Base-by-base conservation (phyloP, 148 eudicot species). In the Silene uniflora region DNA sequence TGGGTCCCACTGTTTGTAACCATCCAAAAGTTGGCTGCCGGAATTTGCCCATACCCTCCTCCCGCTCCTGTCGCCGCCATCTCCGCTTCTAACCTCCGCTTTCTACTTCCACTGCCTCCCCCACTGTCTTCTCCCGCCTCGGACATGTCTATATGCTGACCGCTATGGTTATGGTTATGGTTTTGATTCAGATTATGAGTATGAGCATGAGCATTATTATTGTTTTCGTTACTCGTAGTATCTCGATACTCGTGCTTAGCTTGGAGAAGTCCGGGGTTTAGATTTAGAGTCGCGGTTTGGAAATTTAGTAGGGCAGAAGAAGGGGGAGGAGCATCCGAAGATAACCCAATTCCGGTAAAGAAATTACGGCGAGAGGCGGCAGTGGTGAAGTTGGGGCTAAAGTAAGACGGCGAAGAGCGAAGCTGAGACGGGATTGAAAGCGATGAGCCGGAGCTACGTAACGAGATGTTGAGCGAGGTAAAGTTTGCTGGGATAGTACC, bases 401-500 rank as follows among this genome's bases (percentile, higher is more conserved):
- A 90, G 79, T 88, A 89, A 0, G 92, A 80, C 12, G 85, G 44
- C 2, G 87, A 71, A 5, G 98, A 90, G 0, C 95, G 87, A 4
- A 93, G 82, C 16, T 91, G 95, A 0, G 98, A 94, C 1, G 98
- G 98, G 2, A 90, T 82, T 1, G 98, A 91, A 77, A 91, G 86
- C 75, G 85, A 87, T 5, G 97, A 91, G 6, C 98, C 97, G 46
- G 98, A 92, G 88, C 96, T 90, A 0, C 98, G 89, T 6, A 94
- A 83, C 0, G 96, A 90, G 32, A 94, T 94, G 73, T 94, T 94
- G 1, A 94, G 87, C 0, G 98, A 94, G 0, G 98, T 90, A 77
- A 94, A 94, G 70, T 94, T 94, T 0, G 98, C 98, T 0, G 98
- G 98, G 32, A 94, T 94, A 0, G 98, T 94, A 0, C 98, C 98